phyloP scores from a whole-genome alignment of 306 rosid genomes.

The Arachis stenosperma region DNA sequence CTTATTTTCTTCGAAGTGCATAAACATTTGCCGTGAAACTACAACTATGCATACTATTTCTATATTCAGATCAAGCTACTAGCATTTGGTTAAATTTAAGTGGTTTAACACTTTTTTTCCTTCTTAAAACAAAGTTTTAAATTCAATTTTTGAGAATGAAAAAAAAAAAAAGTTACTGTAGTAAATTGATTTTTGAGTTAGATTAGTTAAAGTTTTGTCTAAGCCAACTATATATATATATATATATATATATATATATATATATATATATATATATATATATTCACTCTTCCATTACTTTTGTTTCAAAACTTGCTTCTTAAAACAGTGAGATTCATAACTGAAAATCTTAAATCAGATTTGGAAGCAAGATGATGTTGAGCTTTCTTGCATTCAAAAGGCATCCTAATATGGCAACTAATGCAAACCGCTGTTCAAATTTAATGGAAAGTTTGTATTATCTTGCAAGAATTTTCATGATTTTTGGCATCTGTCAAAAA shows the following conservation, averaged over 20 bases:
- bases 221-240: not conserved
- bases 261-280: not conserved
- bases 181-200: no score
- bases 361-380: slow-evolving; percentile 32
- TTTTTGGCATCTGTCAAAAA: not conserved
- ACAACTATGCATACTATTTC: no score
- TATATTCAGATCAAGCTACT: no score
- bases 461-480: not conserved
- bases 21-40: no score
- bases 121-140: no score
- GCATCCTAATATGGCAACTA: slow-evolving; percentile 23
- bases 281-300: not conserved
- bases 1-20: no score
- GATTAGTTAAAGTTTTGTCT: not conserved
- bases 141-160: not conserved
- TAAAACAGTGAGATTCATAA: slow-evolving; percentile 12
- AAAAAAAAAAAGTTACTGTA: no score
- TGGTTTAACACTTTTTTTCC: not conserved
- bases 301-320: not conserved
- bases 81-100: no score
- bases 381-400: slow-evolving; percentile 31
- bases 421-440: slow-evolving; percentile 22
- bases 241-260: not conserved
- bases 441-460: not conserved
- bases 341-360: slow-evolving; percentile 27